Conservation (phyloP, 345 rosid species). For the Acer saccharum region DNA sequence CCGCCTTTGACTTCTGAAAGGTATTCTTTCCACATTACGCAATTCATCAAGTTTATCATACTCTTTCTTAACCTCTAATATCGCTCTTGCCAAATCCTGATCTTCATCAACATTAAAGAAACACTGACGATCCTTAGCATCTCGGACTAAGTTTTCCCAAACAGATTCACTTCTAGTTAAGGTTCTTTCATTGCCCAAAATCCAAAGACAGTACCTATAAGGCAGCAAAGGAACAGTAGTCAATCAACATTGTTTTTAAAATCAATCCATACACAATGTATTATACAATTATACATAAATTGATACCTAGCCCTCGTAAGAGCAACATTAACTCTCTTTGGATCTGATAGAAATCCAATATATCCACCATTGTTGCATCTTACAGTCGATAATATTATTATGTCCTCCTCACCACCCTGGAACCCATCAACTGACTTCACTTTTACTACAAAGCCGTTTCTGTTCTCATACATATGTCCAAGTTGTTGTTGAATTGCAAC, state of each 20-base stretch:
- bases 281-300: background rate
- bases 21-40: background rate
- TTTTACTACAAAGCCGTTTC: background rate
- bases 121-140: conserved; percentile 43
- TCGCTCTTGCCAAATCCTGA: conserved; percentile 29
- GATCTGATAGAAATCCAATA: conserved; percentile 1
- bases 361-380: conserved; percentile 3
- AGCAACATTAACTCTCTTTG: conserved; percentile 24
- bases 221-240: background rate
- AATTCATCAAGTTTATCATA: conserved; percentile 39
- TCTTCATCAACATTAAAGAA: conserved; percentile 48
- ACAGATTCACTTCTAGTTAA: conserved; percentile 31
- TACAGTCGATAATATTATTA: background rate
- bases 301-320: conserved; percentile 49
- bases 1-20: too few relatives aligned
- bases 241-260: background rate
- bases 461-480: background rate
- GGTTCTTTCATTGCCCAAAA: conserved; percentile 47
- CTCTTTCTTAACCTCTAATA: conserved; percentile 37
- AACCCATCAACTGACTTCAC: conserved; percentile 12
- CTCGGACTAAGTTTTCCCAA: conserved; percentile 36
- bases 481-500: conserved; percentile 1
- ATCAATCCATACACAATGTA: background rate
- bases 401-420: conserved; percentile 5
- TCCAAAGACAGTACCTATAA: conserved; percentile 53